Conservation (phyloP, 1,139 yeast species). For the Tardiomyces blankii region DNA sequence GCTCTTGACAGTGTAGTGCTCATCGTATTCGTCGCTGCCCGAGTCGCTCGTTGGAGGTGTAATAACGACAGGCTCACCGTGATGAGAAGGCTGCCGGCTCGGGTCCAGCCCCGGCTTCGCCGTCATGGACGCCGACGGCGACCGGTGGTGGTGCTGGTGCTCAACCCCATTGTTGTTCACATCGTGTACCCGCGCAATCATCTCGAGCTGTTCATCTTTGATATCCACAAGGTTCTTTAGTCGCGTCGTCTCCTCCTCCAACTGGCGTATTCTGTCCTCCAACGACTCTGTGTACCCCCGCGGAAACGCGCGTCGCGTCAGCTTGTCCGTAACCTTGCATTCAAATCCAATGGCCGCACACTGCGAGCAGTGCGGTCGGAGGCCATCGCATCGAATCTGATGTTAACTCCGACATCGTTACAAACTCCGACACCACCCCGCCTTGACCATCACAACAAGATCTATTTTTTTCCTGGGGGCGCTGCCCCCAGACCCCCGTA, state of each 20-base stretch:
- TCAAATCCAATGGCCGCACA: constrained; percentile 61
- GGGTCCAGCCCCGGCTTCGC: not conserved
- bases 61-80: not conserved
- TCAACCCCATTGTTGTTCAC: not conserved
- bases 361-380: constrained; percentile 47
- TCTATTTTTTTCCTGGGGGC: too few species aligned
- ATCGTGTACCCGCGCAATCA: constrained; percentile 21
- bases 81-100: too few species aligned
- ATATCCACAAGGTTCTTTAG: constrained; percentile 44
- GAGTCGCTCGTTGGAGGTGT: constrained; percentile 3
- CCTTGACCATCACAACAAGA: too few species aligned
- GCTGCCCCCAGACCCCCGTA: too few species aligned
- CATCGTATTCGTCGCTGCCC: constrained; percentile 18
- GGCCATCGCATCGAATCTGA: constrained; percentile 55
- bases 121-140: not conserved
- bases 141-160: constrained; percentile 1
- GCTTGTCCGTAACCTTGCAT: constrained; percentile 62
- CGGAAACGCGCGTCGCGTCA: constrained; percentile 61
- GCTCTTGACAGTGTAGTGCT: constrained; percentile 16
- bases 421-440: too few species aligned
- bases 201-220: constrained; percentile 48
- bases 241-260: constrained; percentile 47
- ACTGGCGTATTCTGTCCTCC: constrained; percentile 47
- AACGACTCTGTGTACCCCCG: constrained; percentile 67
- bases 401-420: too few species aligned